These are phyloP conservation scores for Nicotiana noctiflora DNA, from an alignment of 257 asterid genomes.

Conservation along the genomic window DNA sequence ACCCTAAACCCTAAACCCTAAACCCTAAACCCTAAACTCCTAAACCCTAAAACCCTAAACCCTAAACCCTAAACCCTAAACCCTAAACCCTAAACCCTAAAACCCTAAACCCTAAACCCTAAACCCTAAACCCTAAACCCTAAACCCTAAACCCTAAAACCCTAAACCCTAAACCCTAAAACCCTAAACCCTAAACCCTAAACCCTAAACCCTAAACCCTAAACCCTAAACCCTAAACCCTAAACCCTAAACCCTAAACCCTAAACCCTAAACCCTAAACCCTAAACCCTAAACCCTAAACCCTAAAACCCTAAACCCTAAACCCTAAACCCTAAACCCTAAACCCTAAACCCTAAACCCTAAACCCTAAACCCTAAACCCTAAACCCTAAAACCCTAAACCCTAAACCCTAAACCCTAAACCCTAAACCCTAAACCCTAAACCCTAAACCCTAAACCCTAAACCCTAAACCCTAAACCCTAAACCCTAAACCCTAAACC, in stretches of 20 bases:
- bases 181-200: constrained; percentile 6
- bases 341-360: constrained; percentile 5
- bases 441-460: constrained; percentile 6
- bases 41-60: constrained; percentile 2
- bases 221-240: neutral
- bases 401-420: neutral
- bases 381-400: neutral
- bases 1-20: constrained; percentile 1
- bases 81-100: neutral
- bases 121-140: constrained; percentile 10
- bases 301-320: constrained; percentile 14
- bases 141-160: constrained; percentile 9
- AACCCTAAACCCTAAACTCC: constrained; percentile 8
- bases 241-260: neutral
- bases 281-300: constrained; percentile 14
- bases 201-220: constrained; percentile 7
- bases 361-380: constrained; percentile 5
- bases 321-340: constrained; percentile 2
- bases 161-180: constrained; percentile 1
- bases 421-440: neutral
- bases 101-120: constrained; percentile 4
- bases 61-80: constrained; percentile 2
- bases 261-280: constrained; percentile 8
- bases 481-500: constrained; percentile 1
- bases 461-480: neutral